A percentile compares a stretch with the other conserved stretches of the same genome.
phyloP scores from a whole-genome alignment of 495 filamentous ascomycete species.

The Aspergillus sclerotioniger region DNA sequence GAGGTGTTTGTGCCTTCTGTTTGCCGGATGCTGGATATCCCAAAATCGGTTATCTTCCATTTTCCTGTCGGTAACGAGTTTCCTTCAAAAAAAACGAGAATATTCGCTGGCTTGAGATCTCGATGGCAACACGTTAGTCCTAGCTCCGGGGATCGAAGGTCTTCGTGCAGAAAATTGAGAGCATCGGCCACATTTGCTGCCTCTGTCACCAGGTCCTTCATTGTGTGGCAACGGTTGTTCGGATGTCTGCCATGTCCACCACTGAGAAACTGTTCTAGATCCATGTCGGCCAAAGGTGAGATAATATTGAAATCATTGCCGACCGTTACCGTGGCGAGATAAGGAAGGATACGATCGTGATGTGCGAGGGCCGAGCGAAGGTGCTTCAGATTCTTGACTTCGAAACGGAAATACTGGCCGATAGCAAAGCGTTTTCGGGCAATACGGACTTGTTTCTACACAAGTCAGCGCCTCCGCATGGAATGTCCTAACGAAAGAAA shows the following conservation, averaged over 20 bases:
- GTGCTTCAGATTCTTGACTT: not conserved
- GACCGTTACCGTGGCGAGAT: constrained; percentile 14
- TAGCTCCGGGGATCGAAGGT: not conserved
- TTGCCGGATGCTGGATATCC: constrained; percentile 19
- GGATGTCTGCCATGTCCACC: not conserved
- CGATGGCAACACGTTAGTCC: constrained; percentile 17
- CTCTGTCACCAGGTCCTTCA: constrained; percentile 8
- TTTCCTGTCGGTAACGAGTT: constrained; percentile 11
- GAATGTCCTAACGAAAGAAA: not conserved
- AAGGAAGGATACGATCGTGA: constrained; percentile 11
- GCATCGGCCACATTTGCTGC: constrained; percentile 18
- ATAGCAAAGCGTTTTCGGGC: not conserved
- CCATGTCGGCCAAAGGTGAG: constrained; percentile 13
- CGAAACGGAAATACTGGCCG: not conserved
- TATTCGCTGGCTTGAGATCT: constrained; percentile 28
- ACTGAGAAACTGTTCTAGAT: constrained; percentile 16
- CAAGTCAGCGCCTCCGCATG: not conserved
- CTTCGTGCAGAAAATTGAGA: constrained; percentile 17
- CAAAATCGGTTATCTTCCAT: constrained; percentile 31
- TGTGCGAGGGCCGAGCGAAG: not conserved
- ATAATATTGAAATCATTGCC: constrained; percentile 17
- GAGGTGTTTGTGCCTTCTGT: not conserved
- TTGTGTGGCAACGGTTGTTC: not conserved
- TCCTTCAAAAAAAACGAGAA: constrained; percentile 17
- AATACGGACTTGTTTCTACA: not conserved